phyloP scores from a whole-genome alignment of 805 yeast genomes.

The Wickerhamiella spandovensis region DNA sequence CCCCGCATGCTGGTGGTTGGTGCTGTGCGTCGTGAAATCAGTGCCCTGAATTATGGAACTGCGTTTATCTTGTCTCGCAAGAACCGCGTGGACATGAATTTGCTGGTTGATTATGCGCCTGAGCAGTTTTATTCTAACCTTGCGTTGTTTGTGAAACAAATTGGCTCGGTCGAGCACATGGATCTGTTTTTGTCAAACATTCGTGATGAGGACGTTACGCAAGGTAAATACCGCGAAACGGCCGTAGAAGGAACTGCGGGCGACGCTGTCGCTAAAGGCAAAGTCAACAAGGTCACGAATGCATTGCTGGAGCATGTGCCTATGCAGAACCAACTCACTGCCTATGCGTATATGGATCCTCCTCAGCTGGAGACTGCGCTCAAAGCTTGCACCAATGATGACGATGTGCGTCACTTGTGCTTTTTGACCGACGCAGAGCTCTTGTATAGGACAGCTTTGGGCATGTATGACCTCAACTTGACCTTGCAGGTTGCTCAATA shows the following conservation, averaged over 20 bases:
- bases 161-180: constrained; percentile 59
- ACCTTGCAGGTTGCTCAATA: constrained; percentile 84
- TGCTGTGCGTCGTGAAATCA: constrained; percentile 63
- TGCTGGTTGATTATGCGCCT: constrained; percentile 79
- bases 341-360: constrained; percentile 84
- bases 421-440: constrained; percentile 81
- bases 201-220: constrained; percentile 71
- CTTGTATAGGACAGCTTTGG: constrained; percentile 66
- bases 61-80: constrained; percentile 80
- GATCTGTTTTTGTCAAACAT: constrained; percentile 81
- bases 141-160: constrained; percentile 53
- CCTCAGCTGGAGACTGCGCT: constrained; percentile 73
- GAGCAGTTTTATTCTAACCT: constrained; percentile 48
- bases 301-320: constrained; percentile 35
- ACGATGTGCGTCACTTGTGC: constrained; percentile 69
- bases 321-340: constrained; percentile 59
- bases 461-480: constrained; percentile 68
- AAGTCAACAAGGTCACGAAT: constrained; percentile 67
- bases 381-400: constrained; percentile 44
- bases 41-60: constrained; percentile 39
- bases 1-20: constrained; percentile 87
- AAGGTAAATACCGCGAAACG: constrained; percentile 75
- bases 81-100: constrained; percentile 83
- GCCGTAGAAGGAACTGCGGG: constrained; percentile 2
- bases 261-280: constrained; percentile 25